Evolutionary conservation across 192 early-diverging fungal genomes (phyloP).

Genomic region (Cetraspora pellucida): DNA sequence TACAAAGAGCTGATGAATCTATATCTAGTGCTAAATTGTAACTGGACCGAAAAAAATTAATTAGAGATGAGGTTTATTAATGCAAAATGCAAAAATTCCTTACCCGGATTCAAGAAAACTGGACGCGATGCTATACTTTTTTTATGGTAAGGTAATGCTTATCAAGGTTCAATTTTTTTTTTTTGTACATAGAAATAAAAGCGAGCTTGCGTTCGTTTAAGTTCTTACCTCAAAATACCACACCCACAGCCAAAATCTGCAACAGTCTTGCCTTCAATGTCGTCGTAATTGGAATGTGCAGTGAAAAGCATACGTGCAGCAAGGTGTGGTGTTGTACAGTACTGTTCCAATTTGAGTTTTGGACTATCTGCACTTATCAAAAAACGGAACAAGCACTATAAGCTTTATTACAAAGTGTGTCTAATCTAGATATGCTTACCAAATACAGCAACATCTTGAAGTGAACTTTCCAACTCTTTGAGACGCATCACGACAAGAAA

Average conservation of each 20-base stretch:
- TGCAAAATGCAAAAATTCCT: neutral
- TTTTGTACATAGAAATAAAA: constrained; percentile 6
- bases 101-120: constrained; percentile 59
- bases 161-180: neutral
- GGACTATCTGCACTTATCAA: constrained; percentile 48
- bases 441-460: constrained; percentile 67
- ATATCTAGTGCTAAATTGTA: constrained; percentile 70
- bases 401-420: neutral
- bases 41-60: constrained; percentile 28
- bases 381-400: neutral
- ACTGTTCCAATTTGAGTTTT: constrained; percentile 79
- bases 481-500: constrained; percentile 53
- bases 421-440: constrained; percentile 34
- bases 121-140: constrained; percentile 49
- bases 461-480: constrained; percentile 69
- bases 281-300: constrained; percentile 68
- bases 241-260: constrained; percentile 81
- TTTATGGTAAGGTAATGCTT: too few species aligned
- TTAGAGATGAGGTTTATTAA: neutral
- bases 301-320: constrained; percentile 78
- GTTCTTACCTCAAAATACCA: constrained; percentile 63
- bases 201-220: constrained; percentile 33
- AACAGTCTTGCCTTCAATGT: constrained; percentile 71
- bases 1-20: constrained; percentile 69
- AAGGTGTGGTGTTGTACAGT: constrained; percentile 75